Evolutionary conservation across 2,329 filamentous ascomycete genomes (phyloP), one percentile per base, ranked within the genome.

Genomic region (Paraphaeosphaeria minitans): DNA sequence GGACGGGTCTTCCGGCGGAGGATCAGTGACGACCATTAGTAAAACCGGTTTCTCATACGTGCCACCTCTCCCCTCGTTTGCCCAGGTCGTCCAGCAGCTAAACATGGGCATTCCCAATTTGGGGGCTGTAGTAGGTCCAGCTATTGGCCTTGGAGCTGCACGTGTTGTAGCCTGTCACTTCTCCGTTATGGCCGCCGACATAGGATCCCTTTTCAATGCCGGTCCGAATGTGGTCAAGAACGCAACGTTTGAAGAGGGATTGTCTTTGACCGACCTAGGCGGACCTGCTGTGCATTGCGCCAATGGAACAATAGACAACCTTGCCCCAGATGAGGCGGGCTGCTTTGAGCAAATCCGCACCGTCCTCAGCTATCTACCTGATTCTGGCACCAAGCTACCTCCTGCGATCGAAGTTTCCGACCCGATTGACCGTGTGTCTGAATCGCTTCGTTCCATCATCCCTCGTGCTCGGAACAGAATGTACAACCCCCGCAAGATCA

Each of bases 281-380:
- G 87, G 87, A 0, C 85, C 86, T 0, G 75, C 75, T 21, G 82
- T 89, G 71, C 86, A 89, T 66, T 87, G 85, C 64, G 84, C 83
- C 0, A 89, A 89, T 58, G 87, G 87, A 0, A 89, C 86, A 0
- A 87, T 89, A 50, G 87, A 89, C 60, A 89, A 89, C 54, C 76
- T 88, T 2, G 86, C 86, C 0, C 77, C 80, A 4, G 82, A 86
- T 59, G 86, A 89, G 69, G 78, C 78, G n/a, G 85, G 83, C 41
- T 87, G 85, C 60, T 88, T 87, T 59, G 81, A 84, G 64, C 87
- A 89, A 68, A 68, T 89, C 4, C 77, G 84, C 1, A 83, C 79
- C 0, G 81, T 89, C 0, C 68, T 89, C 21, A 75, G 79, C 24
- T 89, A 84, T 62, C 74, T 89, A 1, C 86, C 87, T 1, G 84